These are phyloP conservation scores for Candida albicans DNA, from an alignment of 1,139 yeast species.

Conservation along the genomic window DNA sequence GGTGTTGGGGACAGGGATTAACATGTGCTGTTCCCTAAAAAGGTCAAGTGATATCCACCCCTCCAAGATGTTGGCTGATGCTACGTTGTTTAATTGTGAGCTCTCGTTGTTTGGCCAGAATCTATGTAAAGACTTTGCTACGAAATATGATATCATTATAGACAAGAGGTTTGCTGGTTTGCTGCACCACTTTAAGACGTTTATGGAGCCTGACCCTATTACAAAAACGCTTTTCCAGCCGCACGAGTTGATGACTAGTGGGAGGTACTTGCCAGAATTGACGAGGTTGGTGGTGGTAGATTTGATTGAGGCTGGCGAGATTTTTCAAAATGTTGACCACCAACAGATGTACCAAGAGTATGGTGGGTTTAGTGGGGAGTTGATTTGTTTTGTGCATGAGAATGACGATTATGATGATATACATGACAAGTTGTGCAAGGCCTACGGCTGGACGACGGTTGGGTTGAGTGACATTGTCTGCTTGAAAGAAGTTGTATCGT, in stretches of 20 bases:
- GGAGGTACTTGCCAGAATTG: conserved; percentile 57
- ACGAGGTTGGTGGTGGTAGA: conserved; percentile 43
- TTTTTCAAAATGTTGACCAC: conserved; percentile 25
- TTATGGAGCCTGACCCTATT: conserved; percentile 32
- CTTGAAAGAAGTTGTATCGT: conserved; percentile 28
- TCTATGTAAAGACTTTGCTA: conserved; percentile 29
- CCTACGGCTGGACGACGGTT: conserved; percentile 27
- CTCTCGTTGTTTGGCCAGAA: conserved; percentile 42
- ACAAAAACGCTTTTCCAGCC: conserved; percentile 50
- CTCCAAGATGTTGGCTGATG: conserved; percentile 24
- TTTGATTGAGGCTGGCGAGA: conserved; percentile 28
- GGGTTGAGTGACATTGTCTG: conserved; percentile 25
- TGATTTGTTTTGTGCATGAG: conserved; percentile 41
- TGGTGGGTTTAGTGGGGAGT: conserved; percentile 43
- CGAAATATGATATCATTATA: conserved; percentile 37
- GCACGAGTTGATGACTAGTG: conserved; percentile 53
- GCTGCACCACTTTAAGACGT: conserved; percentile 28
- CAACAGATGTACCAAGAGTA: conserved; percentile 18
- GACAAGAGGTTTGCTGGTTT: conserved; percentile 33
- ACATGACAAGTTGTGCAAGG: conserved; percentile 20
- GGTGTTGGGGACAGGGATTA: conserved; percentile 50
- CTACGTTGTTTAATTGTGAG: conserved; percentile 40
- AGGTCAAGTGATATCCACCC: conserved; percentile 21
- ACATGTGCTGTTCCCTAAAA: conserved; percentile 41
- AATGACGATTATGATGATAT: conserved; percentile 23